A percentile compares a stretch with the other conserved stretches of the same genome.
Conservation (phyloP, 2,329 filamentous ascomycete genomes). For the Arthrocladium fulminans region DNA sequence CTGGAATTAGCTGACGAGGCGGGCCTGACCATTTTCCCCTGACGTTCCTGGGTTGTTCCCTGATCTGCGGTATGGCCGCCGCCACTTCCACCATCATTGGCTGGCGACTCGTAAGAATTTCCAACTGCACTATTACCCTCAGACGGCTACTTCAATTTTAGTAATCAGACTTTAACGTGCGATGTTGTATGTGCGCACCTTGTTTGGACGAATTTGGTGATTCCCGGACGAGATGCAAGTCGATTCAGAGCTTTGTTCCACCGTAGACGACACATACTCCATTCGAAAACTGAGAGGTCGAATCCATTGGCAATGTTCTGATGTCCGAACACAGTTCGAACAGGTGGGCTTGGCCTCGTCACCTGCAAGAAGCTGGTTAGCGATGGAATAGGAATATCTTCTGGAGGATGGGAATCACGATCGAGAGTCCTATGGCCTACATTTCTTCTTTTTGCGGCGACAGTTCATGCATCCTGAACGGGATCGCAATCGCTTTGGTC, state of each 20-base stretch:
- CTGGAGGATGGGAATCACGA: no score
- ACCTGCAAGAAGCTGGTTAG: constrained; percentile 15
- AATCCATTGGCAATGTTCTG: not conserved
- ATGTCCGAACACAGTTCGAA: constrained; percentile 20
- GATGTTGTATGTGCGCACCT: constrained; percentile 4
- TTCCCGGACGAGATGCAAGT: constrained; percentile 14
- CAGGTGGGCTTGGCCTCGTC: constrained; percentile 28
- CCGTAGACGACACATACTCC: constrained; percentile 5
- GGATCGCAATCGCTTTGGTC: no score
- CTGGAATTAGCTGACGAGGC: no score
- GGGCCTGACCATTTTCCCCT: no score
- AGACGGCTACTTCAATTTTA: no score
- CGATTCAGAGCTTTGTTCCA: constrained; percentile 1
- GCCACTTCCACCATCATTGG: no score
- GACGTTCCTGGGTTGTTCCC: no score
- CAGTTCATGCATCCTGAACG: constrained; percentile 27
- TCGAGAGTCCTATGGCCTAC: constrained; percentile 12
- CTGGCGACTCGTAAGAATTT: no score
- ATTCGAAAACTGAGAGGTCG: constrained; percentile 7
- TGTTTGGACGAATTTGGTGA: constrained; percentile 26
- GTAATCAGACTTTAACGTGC: constrained; percentile 17
- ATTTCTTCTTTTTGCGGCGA: constrained; percentile 28
- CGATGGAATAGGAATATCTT: not conserved
- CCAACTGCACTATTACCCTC: no score
- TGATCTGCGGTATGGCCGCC: no score